Conservation (phyloP, 352 stramenopile species). For the Globisporangium camurandrum region DNA sequence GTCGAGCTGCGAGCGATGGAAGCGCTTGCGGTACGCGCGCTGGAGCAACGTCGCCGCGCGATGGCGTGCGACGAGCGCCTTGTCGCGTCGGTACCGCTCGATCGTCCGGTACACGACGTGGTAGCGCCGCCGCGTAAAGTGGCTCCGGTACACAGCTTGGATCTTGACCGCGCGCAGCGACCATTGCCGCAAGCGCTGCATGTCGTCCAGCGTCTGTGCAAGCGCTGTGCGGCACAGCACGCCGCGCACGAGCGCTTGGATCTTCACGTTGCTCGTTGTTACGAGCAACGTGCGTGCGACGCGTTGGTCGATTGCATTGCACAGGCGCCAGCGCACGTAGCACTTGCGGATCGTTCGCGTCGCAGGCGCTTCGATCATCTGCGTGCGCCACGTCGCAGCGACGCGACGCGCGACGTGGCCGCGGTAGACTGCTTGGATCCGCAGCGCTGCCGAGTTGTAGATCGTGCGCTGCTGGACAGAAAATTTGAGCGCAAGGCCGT, state of each 20-base stretch:
- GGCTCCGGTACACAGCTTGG: conserved; percentile 49
- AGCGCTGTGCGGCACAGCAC: conserved; percentile 35
- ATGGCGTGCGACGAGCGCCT: conserved; percentile 29
- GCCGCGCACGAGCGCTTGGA: conserved; percentile 52
- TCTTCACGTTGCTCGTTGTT: conserved; percentile 30
- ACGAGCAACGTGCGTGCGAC: conserved; percentile 23
- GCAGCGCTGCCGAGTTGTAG: conserved; percentile 54
- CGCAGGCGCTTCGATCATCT: conserved; percentile 47
- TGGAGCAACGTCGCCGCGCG: conserved; percentile 41
- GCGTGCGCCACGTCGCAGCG: conserved; percentile 42
- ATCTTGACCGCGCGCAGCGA: conserved; percentile 36
- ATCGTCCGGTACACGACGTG: conserved; percentile 55
- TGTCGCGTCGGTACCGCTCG: conserved; percentile 44
- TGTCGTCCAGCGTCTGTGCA: conserved; percentile 18
- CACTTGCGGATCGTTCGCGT: conserved; percentile 35
- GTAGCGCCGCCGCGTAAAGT: conserved; percentile 45
- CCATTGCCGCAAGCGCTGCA: conserved; percentile 28
- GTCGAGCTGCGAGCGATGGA: conserved; percentile 60
- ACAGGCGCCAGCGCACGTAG: conserved; percentile 42
- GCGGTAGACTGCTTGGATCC: conserved; percentile 61
- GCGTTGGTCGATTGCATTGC: conserved; percentile 26
- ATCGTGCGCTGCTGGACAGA: conserved; percentile 71
- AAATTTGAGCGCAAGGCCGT: conserved; percentile 59
- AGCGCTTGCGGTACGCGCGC: conserved; percentile 44
- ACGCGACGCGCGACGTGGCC: conserved; percentile 40